Conservation (phyloP, 108 stramenopile species). For the Skeletonema tropicum region DNA sequence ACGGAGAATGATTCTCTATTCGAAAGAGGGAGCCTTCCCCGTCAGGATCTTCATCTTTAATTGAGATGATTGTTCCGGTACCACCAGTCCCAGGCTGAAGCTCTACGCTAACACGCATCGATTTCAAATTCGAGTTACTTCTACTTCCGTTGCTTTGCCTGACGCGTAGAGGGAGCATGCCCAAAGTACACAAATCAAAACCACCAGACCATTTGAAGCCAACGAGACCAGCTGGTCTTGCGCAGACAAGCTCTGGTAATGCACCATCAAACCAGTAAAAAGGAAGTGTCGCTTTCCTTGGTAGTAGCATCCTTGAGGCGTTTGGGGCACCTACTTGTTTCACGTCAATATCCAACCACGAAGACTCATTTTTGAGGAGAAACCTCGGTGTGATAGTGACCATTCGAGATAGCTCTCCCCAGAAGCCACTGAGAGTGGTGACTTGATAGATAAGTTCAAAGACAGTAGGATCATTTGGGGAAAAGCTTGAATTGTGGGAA, state of each 20-base stretch:
- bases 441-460: slow-evolving; percentile 72
- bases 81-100: slow-evolving; percentile 71
- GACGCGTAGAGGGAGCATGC: slow-evolving; percentile 65
- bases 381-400: slow-evolving; percentile 65
- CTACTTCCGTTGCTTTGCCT: slow-evolving; percentile 10
- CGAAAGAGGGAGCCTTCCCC: slow-evolving; percentile 68
- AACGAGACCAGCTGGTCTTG: slow-evolving; percentile 31
- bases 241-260: slow-evolving; percentile 63
- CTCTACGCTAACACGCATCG: slow-evolving; percentile 37
- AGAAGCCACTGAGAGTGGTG: slow-evolving; percentile 58
- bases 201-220: slow-evolving; percentile 74
- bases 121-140: slow-evolving; percentile 9
- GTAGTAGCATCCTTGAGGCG: slow-evolving; percentile 31
- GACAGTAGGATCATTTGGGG: slow-evolving; percentile 33
- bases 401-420: slow-evolving; percentile 73
- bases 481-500: slow-evolving; percentile 1
- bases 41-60: slow-evolving; percentile 60
- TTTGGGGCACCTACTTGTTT: slow-evolving; percentile 71
- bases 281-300: slow-evolving; percentile 46
- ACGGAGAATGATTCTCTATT: slow-evolving; percentile 73
- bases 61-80: slow-evolving; percentile 63
- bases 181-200: slow-evolving; percentile 71
- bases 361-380: slow-evolving; percentile 65
- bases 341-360: slow-evolving; percentile 47
- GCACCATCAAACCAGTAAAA: slow-evolving; percentile 74